phyloP scores from a whole-genome alignment of 768 basidiomycete species.

The Cystofilobasidium capitatum region DNA sequence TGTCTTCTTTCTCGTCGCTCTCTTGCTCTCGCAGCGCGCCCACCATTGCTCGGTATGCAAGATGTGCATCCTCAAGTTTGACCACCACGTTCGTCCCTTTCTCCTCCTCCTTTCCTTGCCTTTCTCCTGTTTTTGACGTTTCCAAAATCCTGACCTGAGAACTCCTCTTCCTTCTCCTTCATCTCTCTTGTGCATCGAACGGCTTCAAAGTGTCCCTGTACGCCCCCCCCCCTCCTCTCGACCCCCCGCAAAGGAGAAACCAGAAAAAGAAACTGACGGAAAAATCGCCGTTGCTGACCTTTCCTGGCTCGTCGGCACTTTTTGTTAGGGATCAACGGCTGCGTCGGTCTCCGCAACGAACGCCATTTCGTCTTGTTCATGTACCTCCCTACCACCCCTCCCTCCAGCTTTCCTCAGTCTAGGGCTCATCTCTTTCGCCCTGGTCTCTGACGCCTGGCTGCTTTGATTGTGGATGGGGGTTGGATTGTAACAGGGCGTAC shows the following conservation, averaged over 20 bases:
- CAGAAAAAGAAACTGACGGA: too few relatives aligned
- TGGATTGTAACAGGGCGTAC: conserved; percentile 68
- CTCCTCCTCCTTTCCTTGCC: too few relatives aligned
- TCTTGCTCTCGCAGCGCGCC: conserved; percentile 52
- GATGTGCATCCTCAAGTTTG: conserved; percentile 77
- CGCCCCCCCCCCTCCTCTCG: too few relatives aligned
- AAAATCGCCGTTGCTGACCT: neutral
- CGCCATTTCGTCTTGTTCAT: conserved; percentile 93
- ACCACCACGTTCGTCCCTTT: conserved; percentile 83
- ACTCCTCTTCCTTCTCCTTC: too few relatives aligned
- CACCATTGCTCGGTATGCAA: conserved; percentile 92
- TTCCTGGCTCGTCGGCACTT: neutral
- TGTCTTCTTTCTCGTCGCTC: neutral
- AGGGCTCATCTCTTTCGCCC: neutral
- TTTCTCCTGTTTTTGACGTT: too few relatives aligned
- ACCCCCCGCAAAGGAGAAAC: too few relatives aligned
- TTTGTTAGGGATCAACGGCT: conserved; percentile 88
- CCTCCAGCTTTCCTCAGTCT: neutral
- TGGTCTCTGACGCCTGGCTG: neutral
- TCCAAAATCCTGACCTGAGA: too few relatives aligned
- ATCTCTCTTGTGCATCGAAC: too few relatives aligned
- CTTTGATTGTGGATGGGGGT: too few relatives aligned
- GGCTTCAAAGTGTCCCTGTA: too few relatives aligned
- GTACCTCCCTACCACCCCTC: conserved; percentile 44
- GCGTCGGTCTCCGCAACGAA: conserved; percentile 90